Evolutionary conservation across 148 eudicot species (phyloP), one percentile per base, ranked within the genome.

Genomic region (Suaeda aralocaspica): DNA sequence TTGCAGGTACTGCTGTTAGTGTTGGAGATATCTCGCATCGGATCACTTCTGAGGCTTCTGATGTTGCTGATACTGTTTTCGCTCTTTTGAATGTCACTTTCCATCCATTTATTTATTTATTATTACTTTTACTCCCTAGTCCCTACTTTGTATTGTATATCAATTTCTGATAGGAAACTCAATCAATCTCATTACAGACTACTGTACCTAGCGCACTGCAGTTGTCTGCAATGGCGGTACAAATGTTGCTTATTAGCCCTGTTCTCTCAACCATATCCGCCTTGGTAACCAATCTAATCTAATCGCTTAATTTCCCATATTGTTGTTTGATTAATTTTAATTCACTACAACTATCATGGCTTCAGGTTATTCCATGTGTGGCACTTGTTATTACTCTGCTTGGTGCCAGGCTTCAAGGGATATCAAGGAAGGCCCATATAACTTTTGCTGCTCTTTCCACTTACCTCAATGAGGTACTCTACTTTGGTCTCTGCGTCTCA

Each of bases 401-500:
- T 60, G 99, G 99, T 59, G 77, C 89, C 70, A 83, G 88, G 82
- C 97, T 91, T 81, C 97, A 80, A 52, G 66, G 66, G 70, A 81
- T 94, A 72, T 94, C 99, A 24, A 87, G 82, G 76, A 70, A 76
- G 77, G 91, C 97, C 33, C 82, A 87, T 80, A 75, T 87, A 69
- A 89, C 90, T 69, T 67, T 80, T 78, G 96, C 97, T 73, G 85
- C 89, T 73, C 82, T 94, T 69, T 87, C 97, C 21, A 76, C 99
- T 61, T 91, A 94, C 81, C 79, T 94, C 67, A 94, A 94, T 68
- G 99, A 91, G 96, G 99, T 94, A 76, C 31, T 12, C n/a, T 68
- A 22, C 60, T 45, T 15, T 33, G 6, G 58, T n/a, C 41, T 36
- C n/a, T n/a, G n/a, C n/a, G n/a, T n/a, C n/a, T n/a, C n/a, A n/a